Percentiles rank a stretch among this genome's conserved stretches.
Evolutionary conservation across 805 yeast species (phyloP).

Genomic region (Starmerella scarabaei): DNA sequence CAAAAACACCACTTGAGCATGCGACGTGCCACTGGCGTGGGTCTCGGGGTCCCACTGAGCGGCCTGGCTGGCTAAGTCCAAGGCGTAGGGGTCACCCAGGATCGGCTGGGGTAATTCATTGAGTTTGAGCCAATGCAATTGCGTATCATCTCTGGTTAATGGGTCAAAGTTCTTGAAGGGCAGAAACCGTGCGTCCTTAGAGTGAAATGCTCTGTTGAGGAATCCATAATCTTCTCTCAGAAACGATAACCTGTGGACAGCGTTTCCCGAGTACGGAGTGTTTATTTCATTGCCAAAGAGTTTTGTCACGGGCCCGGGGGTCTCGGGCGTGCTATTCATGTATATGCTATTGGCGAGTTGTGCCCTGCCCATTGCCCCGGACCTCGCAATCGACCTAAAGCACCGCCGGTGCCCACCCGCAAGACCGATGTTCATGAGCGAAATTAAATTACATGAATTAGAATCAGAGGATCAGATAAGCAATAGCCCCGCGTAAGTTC

Average conservation of each 20-base stretch:
- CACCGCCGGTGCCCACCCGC: no score
- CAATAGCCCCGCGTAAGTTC: no score
- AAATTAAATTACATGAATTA: no score
- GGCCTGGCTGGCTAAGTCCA: conserved; percentile 21
- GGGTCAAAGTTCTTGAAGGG: conserved; percentile 28
- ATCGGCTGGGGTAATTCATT: conserved; percentile 24
- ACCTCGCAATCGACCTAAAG: no score
- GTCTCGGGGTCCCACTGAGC: conserved; percentile 28
- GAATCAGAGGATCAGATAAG: no score
- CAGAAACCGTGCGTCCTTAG: conserved; percentile 39
- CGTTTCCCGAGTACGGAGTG: conserved; percentile 38
- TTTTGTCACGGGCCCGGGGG: conserved; percentile 21
- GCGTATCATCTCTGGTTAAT: conserved; percentile 12
- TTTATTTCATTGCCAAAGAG: conserved; percentile 24
- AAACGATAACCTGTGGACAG: conserved; percentile 52
- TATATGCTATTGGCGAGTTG: no score
- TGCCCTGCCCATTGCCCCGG: no score
- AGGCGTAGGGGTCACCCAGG: conserved; percentile 28
- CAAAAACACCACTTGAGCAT: conserved; percentile 32
- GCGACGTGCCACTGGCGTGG: conserved; percentile 24
- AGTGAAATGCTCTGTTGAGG: conserved; percentile 34
- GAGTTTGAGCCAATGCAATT: conserved; percentile 28
- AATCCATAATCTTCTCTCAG: conserved; percentile 44
- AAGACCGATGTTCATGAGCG: no score
- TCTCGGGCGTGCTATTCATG: background rate